Percentiles rank a stretch among this genome's conserved stretches.
Evolutionary conservation across 2,329 filamentous ascomycete genomes (phyloP).

Genomic region (Sporothrix pseudoabietina): DNA sequence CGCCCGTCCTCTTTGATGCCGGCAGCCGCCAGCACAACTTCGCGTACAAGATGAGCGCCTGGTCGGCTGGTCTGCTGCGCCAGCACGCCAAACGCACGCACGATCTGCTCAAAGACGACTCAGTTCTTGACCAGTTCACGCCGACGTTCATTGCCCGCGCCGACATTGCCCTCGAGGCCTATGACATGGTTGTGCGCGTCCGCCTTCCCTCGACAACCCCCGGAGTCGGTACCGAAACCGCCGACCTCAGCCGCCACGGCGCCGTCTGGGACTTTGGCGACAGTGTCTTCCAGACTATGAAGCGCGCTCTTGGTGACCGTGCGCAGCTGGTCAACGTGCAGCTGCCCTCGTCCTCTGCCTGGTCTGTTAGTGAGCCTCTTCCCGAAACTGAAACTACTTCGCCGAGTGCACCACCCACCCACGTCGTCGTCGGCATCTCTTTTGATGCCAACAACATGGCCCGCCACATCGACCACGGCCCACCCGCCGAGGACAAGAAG

Average conservation of each 20-base stretch:
- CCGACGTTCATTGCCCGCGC: conserved; percentile 74
- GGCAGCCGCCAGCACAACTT: conserved; percentile 72
- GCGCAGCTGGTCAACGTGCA: conserved; percentile 67
- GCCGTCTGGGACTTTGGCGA: conserved; percentile 51
- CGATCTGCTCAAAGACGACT: conserved; percentile 71
- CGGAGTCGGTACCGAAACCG: background rate
- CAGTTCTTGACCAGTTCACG: conserved; percentile 77
- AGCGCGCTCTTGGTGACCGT: conserved; percentile 73
- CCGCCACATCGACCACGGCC: conserved; percentile 84
- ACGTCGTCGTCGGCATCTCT: conserved; percentile 65
- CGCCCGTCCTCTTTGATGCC: conserved; percentile 78
- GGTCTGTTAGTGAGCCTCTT: conserved; percentile 51
- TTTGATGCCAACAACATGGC: conserved; percentile 72
- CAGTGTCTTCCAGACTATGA: conserved; percentile 66
- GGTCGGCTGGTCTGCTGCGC: conserved; percentile 75
- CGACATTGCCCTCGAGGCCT: conserved; percentile 57
- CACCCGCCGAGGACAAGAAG: conserved; percentile 80
- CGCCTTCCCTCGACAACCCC: conserved; percentile 32
- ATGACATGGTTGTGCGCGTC: conserved; percentile 52
- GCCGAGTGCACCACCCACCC: background rate
- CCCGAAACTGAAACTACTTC: conserved; percentile 5
- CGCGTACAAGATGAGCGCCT: conserved; percentile 85
- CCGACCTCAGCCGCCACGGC: conserved; percentile 45
- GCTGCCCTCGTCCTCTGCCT: conserved; percentile 45
- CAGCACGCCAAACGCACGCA: conserved; percentile 75